phyloP scores from a whole-genome alignment of 2,329 filamentous ascomycete genomes.

The Hypoxylon sp. region DNA sequence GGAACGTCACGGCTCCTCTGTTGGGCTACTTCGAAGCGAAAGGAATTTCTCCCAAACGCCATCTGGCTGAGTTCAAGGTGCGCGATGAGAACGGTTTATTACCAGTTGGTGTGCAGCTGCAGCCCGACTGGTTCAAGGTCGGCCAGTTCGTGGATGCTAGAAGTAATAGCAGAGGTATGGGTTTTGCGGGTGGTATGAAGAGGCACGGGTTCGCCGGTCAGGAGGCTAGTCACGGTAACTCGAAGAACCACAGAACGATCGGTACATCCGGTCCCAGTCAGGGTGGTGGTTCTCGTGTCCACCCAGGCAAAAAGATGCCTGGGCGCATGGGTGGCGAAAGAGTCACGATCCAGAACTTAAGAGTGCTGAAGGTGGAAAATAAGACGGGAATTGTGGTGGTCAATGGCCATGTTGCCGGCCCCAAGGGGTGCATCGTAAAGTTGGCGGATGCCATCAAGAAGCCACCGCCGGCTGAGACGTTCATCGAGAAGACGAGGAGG shows the following conservation, averaged over 20 bases:
- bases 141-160: slow-evolving; percentile 93
- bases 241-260: slow-evolving; percentile 91
- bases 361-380: slow-evolving; percentile 88
- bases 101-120: slow-evolving; percentile 80
- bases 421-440: slow-evolving; percentile 86
- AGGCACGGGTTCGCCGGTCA: slow-evolving; percentile 91
- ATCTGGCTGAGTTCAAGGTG: slow-evolving; percentile 90
- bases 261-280: slow-evolving; percentile 92
- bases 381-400: slow-evolving; percentile 91
- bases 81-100: slow-evolving; percentile 79
- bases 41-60: slow-evolving; percentile 85
- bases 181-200: slow-evolving; percentile 99
- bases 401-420: slow-evolving; percentile 87
- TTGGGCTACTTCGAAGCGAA: slow-evolving; percentile 90
- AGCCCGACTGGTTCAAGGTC: slow-evolving; percentile 90
- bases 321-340: slow-evolving; percentile 93
- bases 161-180: slow-evolving; percentile 85
- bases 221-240: slow-evolving; percentile 94
- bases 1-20: slow-evolving; percentile 84
- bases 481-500: slow-evolving; percentile 63
- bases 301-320: slow-evolving; percentile 98
- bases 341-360: slow-evolving; percentile 92
- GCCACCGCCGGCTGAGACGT: slow-evolving; percentile 66
- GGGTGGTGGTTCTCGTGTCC: slow-evolving; percentile 90
- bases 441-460: slow-evolving; percentile 95